Evolutionary conservation across 2,329 filamentous ascomycete species (phyloP).

Genomic region (Hansfordia pulvinata): DNA sequence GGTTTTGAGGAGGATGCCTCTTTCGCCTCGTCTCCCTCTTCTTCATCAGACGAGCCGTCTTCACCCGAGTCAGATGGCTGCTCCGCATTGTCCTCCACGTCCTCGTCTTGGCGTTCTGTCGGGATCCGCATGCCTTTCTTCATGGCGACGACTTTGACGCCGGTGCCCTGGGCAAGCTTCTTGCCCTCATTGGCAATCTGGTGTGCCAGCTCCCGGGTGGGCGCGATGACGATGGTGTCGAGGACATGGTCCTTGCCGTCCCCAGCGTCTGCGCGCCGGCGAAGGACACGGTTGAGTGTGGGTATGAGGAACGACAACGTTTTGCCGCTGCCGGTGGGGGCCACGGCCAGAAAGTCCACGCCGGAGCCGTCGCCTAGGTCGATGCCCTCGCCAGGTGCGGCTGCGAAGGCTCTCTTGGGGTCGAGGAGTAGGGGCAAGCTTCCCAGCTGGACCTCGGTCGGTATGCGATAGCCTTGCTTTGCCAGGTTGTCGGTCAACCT

Average conservation of each 20-base stretch:
- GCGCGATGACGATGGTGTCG: constrained; percentile 59
- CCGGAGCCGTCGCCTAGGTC: constrained; percentile 18
- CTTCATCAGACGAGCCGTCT: too few relatives aligned
- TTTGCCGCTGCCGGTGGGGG: constrained; percentile 93
- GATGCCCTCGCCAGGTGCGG: constrained; percentile 18
- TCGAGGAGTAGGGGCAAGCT: constrained; percentile 66
- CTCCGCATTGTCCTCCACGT: constrained; percentile 18
- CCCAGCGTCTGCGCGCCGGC: constrained; percentile 31
- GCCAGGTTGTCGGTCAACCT: constrained; percentile 66
- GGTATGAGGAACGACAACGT: constrained; percentile 88
- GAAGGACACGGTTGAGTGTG: constrained; percentile 62
- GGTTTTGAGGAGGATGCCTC: too few relatives aligned
- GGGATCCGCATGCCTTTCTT: constrained; percentile 69
- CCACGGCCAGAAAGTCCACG: constrained; percentile 74
- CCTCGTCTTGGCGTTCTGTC: constrained; percentile 27
- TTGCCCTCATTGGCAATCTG: constrained; percentile 78
- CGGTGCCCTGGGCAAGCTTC: constrained; percentile 66
- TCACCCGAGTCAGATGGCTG: constrained; percentile 9
- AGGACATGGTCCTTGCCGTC: constrained; percentile 34
- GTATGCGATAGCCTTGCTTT: constrained; percentile 72
- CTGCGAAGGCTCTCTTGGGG: constrained; percentile 32
- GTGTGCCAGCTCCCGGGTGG: constrained; percentile 64
- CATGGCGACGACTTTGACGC: constrained; percentile 69
- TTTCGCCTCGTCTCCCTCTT: constrained; percentile 16
- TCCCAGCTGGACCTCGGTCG: constrained; percentile 88